A percentile compares a stretch with the other conserved stretches of the same genome.
Conservation (phyloP, 441 rosid genomes). For the Erodium moschatum region DNA sequence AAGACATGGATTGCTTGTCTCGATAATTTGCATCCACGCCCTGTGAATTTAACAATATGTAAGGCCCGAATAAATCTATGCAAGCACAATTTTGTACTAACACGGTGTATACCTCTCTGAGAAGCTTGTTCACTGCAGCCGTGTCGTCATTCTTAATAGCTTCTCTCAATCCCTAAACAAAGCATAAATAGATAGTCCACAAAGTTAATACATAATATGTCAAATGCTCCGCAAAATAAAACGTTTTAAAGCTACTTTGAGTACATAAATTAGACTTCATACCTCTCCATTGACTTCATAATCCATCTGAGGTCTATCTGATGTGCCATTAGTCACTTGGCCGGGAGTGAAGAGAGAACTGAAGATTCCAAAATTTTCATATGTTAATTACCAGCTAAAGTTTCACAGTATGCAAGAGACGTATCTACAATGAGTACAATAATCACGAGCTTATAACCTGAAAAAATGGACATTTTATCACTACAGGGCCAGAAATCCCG, state of each 20-base stretch:
- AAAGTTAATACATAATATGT: not conserved
- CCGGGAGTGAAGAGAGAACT: conserved; percentile 52
- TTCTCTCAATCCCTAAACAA: conserved; percentile 74
- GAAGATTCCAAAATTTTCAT: conserved; percentile 21
- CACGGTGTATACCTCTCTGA: conserved; percentile 49
- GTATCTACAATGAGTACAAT: too few relatives aligned
- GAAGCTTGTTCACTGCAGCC: conserved; percentile 70
- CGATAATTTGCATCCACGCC: conserved; percentile 89
- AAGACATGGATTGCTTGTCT: conserved; percentile 82
- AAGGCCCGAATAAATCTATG: conserved; percentile 6
- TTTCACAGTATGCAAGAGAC: not conserved
- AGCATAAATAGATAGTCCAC: conserved; percentile 9
- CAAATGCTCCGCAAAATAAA: conserved; percentile 9
- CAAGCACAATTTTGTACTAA: conserved; percentile 5
- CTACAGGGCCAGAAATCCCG: too few relatives aligned
- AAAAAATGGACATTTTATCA: too few relatives aligned
- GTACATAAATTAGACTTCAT: conserved; percentile 17
- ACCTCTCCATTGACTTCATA: conserved; percentile 90
- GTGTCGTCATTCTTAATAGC: conserved; percentile 82
- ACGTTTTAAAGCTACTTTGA: not conserved
- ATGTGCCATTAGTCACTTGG: conserved; percentile 30
- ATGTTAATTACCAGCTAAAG: conserved; percentile 14
- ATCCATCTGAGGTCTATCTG: conserved; percentile 49
- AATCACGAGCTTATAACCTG: too few relatives aligned
- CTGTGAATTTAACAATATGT: conserved; percentile 25